A percentile compares a stretch with the other conserved stretches of the same genome.
Evolutionary conservation across 2,329 filamentous ascomycete genomes (phyloP).

Genomic region (Ophiostoma australiae): DNA sequence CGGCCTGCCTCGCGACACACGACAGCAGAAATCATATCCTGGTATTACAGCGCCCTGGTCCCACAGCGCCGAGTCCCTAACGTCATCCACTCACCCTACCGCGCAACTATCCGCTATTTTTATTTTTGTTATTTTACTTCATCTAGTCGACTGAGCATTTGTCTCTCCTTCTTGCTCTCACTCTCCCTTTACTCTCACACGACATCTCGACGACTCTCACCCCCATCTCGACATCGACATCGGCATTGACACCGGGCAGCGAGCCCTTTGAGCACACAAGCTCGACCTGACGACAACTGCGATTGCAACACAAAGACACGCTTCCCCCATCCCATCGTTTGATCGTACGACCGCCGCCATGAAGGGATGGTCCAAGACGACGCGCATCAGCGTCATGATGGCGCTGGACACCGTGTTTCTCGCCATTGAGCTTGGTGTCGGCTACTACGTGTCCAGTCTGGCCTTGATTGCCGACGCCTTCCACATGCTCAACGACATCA

Average conservation of each 20-base stretch:
- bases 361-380: slow-evolving; percentile 80
- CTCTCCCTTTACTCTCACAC: background rate
- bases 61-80: background rate
- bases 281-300: background rate
- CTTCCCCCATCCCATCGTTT: background rate
- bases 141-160: background rate
- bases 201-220: background rate
- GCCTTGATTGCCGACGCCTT: slow-evolving; percentile 95
- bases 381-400: slow-evolving; percentile 87
- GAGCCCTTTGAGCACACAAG: background rate
- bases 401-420: slow-evolving; percentile 88
- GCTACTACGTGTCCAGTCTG: slow-evolving; percentile 83
- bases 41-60: background rate
- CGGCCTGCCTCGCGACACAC: background rate
- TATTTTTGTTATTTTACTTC: background rate
- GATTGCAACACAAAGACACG: background rate
- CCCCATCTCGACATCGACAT: background rate
- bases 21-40: background rate
- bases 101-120: slow-evolving; percentile 8
- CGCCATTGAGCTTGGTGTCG: slow-evolving; percentile 77
- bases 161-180: background rate
- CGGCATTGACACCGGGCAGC: background rate
- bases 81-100: slow-evolving; percentile 4
- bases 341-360: slow-evolving; percentile 19
- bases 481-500: slow-evolving; percentile 99